Conservation (phyloP, 345 rosid genomes). For the Populus ilicifolia region DNA sequence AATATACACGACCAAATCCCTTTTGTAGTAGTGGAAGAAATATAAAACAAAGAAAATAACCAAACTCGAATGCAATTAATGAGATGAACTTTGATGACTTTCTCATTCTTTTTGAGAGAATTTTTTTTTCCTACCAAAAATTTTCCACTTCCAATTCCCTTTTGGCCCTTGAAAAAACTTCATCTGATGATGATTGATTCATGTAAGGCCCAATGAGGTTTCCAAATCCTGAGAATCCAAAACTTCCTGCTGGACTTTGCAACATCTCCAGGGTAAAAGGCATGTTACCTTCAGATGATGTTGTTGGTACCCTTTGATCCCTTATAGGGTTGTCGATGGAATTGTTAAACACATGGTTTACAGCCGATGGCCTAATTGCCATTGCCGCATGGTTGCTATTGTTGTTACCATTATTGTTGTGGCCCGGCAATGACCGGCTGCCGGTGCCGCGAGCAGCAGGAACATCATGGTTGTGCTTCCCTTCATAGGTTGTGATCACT, state of each 20-base stretch:
- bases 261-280: conserved; percentile 47
- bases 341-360: conserved; percentile 21
- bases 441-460: conserved; percentile 79
- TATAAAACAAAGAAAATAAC: neutral
- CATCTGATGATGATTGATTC: conserved; percentile 28
- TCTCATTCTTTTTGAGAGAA: neutral
- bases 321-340: conserved; percentile 25
- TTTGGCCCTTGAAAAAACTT: conserved; percentile 48
- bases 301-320: conserved; percentile 12
- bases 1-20: neutral
- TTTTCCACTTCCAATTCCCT: conserved; percentile 65
- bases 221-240: conserved; percentile 40
- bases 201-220: conserved; percentile 45
- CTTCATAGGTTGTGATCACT: conserved; percentile 93
- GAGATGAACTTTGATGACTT: neutral
- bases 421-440: conserved; percentile 33
- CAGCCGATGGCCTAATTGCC: conserved; percentile 33
- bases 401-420: conserved; percentile 20
- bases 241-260: conserved; percentile 33
- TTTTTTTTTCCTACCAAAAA: conserved; percentile 28
- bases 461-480: conserved; percentile 90
- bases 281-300: conserved; percentile 33
- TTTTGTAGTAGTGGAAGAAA: neutral
- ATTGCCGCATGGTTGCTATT: conserved; percentile 23
- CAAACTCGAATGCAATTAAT: neutral